Evolutionary conservation across 768 basidiomycete species (phyloP), one percentile per base, ranked within the genome.

Genomic region (Astraeus odoratus): DNA sequence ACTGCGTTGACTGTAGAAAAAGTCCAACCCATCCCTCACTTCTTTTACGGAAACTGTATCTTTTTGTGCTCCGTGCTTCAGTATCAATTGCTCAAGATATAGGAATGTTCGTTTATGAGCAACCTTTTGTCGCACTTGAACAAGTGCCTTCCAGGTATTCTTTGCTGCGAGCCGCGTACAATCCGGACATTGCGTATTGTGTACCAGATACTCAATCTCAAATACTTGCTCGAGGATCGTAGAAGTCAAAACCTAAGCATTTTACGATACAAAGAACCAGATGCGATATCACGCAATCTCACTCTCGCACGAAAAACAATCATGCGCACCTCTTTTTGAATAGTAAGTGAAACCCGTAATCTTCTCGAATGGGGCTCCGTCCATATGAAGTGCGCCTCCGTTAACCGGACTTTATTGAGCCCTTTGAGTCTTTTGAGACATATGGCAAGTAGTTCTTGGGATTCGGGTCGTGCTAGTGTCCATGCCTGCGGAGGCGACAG

Each of bases 341-440:
- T 93, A 0, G 95, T 96, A 56, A 99, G 69, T 43, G 95, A 95
- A 44, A 99, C 81, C 38, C 91, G 78, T 50, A 98, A 64, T 29
- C 96, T 78, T 59, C 94, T 93, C 30, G 89, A 93, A 67, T 99
- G 95, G 3, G 96, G 96, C 60, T 99, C 96, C 18, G 96, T 99
- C 96, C 96, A 99, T 57, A 98, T 91, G 64, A 98, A 98, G 51
- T 92, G 89, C 2, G 96, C 96, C 51, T 98, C 95, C n/a, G 96
- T 94, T 34, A 99, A 68, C 39, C 95, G 86, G 22, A 98, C 92
- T 72, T 91, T 94, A 56, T 81, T 84, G 19, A 98, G 72, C 2
- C 93, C 93, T 60, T 94, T 95, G 56, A 98, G 80, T 64, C 94
- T 95, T 62, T 88, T 90, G 47, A 99, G 68, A 64, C 96, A 98